A percentile compares a stretch with the other conserved stretches of the same genome.
Evolutionary conservation across 352 stramenopile genomes (phyloP).

Genomic region (Globisporangium okanoganense): DNA sequence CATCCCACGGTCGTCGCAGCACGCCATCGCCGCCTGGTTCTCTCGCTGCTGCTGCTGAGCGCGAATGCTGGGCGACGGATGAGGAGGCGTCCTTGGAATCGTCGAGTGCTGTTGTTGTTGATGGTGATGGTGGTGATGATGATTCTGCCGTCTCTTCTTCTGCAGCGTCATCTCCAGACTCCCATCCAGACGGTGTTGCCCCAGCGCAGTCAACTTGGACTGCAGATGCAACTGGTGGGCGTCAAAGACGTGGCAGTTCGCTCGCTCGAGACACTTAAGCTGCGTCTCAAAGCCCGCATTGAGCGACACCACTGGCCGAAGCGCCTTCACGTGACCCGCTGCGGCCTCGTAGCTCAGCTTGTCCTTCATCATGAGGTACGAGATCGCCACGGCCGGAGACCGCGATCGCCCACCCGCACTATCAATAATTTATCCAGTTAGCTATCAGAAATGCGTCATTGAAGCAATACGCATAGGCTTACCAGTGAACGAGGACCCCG

Average conservation of each 20-base stretch:
- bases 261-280: constrained; percentile 66
- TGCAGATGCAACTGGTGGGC: constrained; percentile 78
- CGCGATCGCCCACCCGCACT: constrained; percentile 75
- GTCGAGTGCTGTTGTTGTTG: constrained; percentile 11
- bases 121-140: constrained; percentile 17
- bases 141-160: constrained; percentile 22
- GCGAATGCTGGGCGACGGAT: constrained; percentile 22
- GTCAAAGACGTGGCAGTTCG: constrained; percentile 62
- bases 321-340: constrained; percentile 39
- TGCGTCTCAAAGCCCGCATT: constrained; percentile 87
- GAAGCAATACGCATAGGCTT: neutral
- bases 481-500: constrained; percentile 84
- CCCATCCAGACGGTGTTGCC: constrained; percentile 31
- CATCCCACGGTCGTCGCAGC: constrained; percentile 59
- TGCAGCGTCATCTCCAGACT: constrained; percentile 17
- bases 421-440: neutral
- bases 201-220: constrained; percentile 28
- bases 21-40: constrained; percentile 1
- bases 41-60: constrained; percentile 5
- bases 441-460: neutral
- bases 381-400: constrained; percentile 72
- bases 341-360: constrained; percentile 49
- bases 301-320: constrained; percentile 64
- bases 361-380: constrained; percentile 78
- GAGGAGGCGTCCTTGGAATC: constrained; percentile 12